Base-by-base conservation (phyloP, 495 filamentous ascomycete species). In the Annulohypoxylon nitens region DNA sequence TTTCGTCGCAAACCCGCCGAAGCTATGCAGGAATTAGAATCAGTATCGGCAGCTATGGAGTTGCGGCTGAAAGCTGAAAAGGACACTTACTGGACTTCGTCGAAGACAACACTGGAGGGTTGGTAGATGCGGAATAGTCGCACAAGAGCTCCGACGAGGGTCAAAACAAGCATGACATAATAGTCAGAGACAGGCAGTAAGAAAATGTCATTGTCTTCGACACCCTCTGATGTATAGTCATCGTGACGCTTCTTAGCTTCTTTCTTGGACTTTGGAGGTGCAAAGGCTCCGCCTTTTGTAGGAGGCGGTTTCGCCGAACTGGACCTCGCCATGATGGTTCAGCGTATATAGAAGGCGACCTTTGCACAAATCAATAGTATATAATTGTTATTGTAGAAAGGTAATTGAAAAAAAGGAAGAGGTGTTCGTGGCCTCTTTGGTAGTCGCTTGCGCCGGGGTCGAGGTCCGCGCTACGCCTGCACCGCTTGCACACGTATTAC, bases 1-100 rank as follows among this genome's bases (percentile, higher is more conserved):
- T 80, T 99, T 98, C 68, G 92, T 92, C 47, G 96, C 96, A 77
- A 98, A 99, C 3, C 96, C 96, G 76, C 96, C 96, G 82, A 99
- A 99, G 80, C 95, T 97, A 76, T 77, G 30, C 30, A 2, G 51
- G 20, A 47, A 12, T 55, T 16, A 9, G 1, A 23, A 16, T 74
- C 61, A 61, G 61, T 16, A 37, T 41, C n/a, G 20, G 69, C 81
- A 34, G 83, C 78, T 30, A 65, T 37, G 30, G 50, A 8, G 33
- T 53, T 20, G n/a, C 10, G 34, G 12, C 18, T 16, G 16, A 39
- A 33, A 2, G 12, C 18, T 20, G 16, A 39, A 33, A 2, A 45
- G 57, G 61, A 50, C 61, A 77, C 78, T 67, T 90, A 98, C 95
- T 99, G 96, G 80, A 99, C 96, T 87, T 99, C 96, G 78, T 99